Evolutionary conservation across 768 basidiomycete species (phyloP), one percentile per base, ranked within the genome.

Genomic region (Russula emetica): DNA sequence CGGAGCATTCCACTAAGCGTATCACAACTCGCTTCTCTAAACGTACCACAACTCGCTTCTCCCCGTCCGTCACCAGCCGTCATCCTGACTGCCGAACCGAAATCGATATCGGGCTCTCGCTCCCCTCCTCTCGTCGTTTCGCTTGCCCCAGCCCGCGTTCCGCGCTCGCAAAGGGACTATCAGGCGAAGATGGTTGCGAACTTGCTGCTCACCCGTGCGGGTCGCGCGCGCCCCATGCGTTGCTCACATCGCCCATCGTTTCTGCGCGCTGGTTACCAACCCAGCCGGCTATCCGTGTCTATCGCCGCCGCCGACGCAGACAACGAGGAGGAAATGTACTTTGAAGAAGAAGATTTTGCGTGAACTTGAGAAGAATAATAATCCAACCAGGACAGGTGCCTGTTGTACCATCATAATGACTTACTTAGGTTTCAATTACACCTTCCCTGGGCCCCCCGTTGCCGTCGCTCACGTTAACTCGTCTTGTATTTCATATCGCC

Each of bases 151-250:
- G 59, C 63, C 11, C 45, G 61, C 5, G 65, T 62, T 16, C 61
- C 65, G 3, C 61, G 58, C 22, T 54, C 67, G 28, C 60, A 55
- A 58, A 54, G 61, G 50, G 67, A 68, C 3, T 61, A 67, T 20
- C 67, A 61, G 22, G 67, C 65, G 9, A 67, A 64, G 53, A 60
- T 64, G 50, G 61, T 68, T 24, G 67, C 67, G 5, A 67, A 56
- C 58, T 36, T 68, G 61, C 38, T 68, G 18, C 67, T 68, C 61
- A 63, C 34, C 28, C 67, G 67, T 42, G 57, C 40, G 2, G 53
- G 56, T 18, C 66, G 65, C 7, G 61, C 61, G 11, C 67, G 65
- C 8, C 64, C 64, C 42, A 66, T 68, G 64, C 67, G 67, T 3
- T 64, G 65, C 58, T 47, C 55, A 16, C 60, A 58, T 1, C 64